Evolutionary conservation across 306 rosid genomes (phyloP), one percentile per base, ranked within the genome.

Genomic region (Lablab purpureus): DNA sequence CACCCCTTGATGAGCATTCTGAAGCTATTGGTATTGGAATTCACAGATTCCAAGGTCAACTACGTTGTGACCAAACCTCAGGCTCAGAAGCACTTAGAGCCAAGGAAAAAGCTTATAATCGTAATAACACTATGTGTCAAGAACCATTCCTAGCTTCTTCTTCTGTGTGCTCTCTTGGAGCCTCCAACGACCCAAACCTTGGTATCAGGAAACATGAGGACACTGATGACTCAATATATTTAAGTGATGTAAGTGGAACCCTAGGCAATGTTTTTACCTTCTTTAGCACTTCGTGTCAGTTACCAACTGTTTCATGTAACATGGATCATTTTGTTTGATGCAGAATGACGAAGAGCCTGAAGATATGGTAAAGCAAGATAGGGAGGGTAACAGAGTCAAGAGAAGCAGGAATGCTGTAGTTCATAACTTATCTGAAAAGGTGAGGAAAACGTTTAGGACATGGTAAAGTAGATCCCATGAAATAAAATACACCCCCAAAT

Each of bases 361-460:
- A 72, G 67, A 79, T 65, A 32, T n/a, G 30, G 22, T 5, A 10
- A 63, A 69, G 73, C 67, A 68, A 52, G 45, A 34, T 25, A 55
- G 30, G 11, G 81, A 74, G 15, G 84, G 78, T 50, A 74, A 32
- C 30, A 63, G 84, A 74, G 6, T 52, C 78, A 83, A 87, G 73
- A 78, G 84, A 81, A 67, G 67, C 63, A 73, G 86, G 32, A 80
- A 67, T 12, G 5, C 82, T 0, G 79, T 46, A 58, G 71, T 11
- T 79, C 88, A 81, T 73, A 83, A 67, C 76, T 67, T 83, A 34
- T 78, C 86, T n/a, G 87, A 89, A 70, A 81, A 73, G 90, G 92
- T 89, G 28, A 80, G 88, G 34, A 67, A 67, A 10, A 23, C 10
- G 10, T 17, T 54, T 10, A 17, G 11, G 3, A 2, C 1, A 70